Evolutionary conservation across 2,329 filamentous ascomycete genomes (phyloP).

Genomic region (Blastomyces silverae): DNA sequence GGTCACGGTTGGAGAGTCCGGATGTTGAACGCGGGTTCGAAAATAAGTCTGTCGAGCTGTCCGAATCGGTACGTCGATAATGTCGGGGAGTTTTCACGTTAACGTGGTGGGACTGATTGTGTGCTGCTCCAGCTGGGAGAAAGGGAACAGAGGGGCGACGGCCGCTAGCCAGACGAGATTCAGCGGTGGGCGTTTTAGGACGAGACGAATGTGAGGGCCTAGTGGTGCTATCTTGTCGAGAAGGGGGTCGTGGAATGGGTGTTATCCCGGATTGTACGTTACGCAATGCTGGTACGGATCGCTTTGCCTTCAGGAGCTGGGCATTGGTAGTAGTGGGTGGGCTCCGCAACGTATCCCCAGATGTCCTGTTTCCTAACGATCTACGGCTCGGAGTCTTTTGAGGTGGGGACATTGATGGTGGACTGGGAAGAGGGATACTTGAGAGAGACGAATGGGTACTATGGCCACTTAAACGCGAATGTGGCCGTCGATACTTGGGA

Average conservation of each 20-base stretch:
- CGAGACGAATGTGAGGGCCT: slow-evolving; percentile 38
- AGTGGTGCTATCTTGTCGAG: slow-evolving; percentile 33
- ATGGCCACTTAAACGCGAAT: slow-evolving; percentile 60
- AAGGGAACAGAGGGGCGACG: slow-evolving; percentile 65
- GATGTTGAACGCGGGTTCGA: slow-evolving; percentile 39
- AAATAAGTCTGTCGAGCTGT: slow-evolving; percentile 52
- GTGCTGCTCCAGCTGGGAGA: slow-evolving; percentile 66
- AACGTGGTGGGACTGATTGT: slow-evolving; percentile 70
- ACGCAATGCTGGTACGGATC: slow-evolving; percentile 54
- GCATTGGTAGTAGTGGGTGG: slow-evolving; percentile 49
- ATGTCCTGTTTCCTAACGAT: slow-evolving; percentile 45
- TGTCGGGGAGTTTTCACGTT: slow-evolving; percentile 62
- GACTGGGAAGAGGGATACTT: slow-evolving; percentile 56
- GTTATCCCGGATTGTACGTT: slow-evolving; percentile 34
- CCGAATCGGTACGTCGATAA: slow-evolving; percentile 76
- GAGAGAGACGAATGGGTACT: slow-evolving; percentile 62
- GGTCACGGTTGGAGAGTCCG: slow-evolving; percentile 37
- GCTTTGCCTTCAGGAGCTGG: slow-evolving; percentile 53
- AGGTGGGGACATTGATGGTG: slow-evolving; percentile 51
- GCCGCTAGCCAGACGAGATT: slow-evolving; percentile 36
- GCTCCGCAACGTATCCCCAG: slow-evolving; percentile 33
- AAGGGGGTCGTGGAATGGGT: slow-evolving; percentile 35
- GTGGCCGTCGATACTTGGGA: slow-evolving; percentile 54
- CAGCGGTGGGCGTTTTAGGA: slow-evolving; percentile 60
- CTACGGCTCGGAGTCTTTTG: slow-evolving; percentile 57